Percentiles rank a stretch among this genome's conserved stretches.
These are phyloP conservation scores for Leccinum obscurum DNA, from an alignment of 768 basidiomycete species.

Conservation along the genomic window DNA sequence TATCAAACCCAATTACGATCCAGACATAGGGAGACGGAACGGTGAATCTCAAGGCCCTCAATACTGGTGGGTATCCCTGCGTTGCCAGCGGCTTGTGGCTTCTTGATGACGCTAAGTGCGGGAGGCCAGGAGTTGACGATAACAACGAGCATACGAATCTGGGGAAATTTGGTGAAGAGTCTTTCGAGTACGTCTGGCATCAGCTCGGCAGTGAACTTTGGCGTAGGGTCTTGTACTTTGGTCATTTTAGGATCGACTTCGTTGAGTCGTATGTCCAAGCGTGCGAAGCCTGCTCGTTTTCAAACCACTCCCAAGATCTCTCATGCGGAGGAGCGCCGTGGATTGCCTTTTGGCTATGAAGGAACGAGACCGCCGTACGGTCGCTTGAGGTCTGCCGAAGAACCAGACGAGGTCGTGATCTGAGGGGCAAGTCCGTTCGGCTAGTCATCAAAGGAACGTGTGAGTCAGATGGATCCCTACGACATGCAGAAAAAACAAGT, in stretches of 20 bases:
- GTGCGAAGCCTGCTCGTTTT: conserved; percentile 51
- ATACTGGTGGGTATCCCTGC: no score
- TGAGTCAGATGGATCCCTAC: conserved; percentile 9
- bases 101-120: conserved; percentile 39
- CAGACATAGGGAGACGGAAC: no score
- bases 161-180: conserved; percentile 51
- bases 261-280: conserved; percentile 63
- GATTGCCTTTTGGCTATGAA: conserved; percentile 72
- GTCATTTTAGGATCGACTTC: conserved; percentile 34
- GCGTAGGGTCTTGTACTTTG: conserved; percentile 27
- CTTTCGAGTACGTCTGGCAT: conserved; percentile 51
- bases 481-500: neutral
- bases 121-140: conserved; percentile 58
- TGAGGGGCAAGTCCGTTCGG: conserved; percentile 48
- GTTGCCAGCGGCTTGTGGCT: no score
- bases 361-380: conserved; percentile 93
- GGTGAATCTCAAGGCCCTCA: no score
- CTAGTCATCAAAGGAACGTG: conserved; percentile 31
- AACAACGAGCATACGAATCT: conserved; percentile 59
- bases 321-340: conserved; percentile 48
- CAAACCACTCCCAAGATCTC: conserved; percentile 56
- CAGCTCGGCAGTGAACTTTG: conserved; percentile 38
- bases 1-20: no score
- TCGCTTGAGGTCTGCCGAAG: conserved; percentile 67
- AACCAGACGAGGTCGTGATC: conserved; percentile 31